Base-by-base conservation (phyloP, 768 basidiomycete genomes). In the Pleurotus tuber-regium region DNA sequence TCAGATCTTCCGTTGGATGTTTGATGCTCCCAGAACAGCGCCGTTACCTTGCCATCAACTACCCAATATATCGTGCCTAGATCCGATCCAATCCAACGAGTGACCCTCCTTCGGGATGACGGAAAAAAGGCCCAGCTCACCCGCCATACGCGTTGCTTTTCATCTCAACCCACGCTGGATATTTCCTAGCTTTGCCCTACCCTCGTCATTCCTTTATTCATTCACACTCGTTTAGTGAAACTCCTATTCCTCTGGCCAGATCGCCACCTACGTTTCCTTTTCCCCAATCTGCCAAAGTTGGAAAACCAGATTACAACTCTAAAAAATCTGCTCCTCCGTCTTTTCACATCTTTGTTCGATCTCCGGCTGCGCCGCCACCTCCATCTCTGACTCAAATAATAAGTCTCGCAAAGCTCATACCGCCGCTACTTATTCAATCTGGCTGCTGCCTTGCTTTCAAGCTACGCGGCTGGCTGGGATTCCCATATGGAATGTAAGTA, bases 11-110 rank as follows among this genome's bases (percentile, higher is more conserved):
- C 19, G 25, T 44, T 25, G 43, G 43, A 19, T 41, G 39, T 44
- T 44, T 44, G 43, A 44, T 44, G 43, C 43, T 44, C 43, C 43
- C 43, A 44, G 42, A 29, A 21, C 42, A 25, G 30, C 24, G 29
- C 40, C 38, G 62, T 63, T 63, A 55, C 62, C 62, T 64, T 61
- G 63, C 60, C 58, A 62, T 55, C 61, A 61, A 49, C 51, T 35
- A 35, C 53, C 49, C 57, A 51, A 59, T 41, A 54, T 46, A 57
- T 19, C 25, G 64, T 70, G 60, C 70, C 69, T 72, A 64, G 65
- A 72, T 72, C 68, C 54, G 63, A 69, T 69, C 67, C 61, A 28
- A 31, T 19, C 26, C 26, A 33, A 38, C 47, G 29, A 25, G 21
- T 16, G 30, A 49, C 47, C 47, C 47, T 24, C 40, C 43, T 44